These are phyloP conservation scores for Suillus luteus DNA, from an alignment of 768 basidiomycete genomes.

Conservation along the genomic window DNA sequence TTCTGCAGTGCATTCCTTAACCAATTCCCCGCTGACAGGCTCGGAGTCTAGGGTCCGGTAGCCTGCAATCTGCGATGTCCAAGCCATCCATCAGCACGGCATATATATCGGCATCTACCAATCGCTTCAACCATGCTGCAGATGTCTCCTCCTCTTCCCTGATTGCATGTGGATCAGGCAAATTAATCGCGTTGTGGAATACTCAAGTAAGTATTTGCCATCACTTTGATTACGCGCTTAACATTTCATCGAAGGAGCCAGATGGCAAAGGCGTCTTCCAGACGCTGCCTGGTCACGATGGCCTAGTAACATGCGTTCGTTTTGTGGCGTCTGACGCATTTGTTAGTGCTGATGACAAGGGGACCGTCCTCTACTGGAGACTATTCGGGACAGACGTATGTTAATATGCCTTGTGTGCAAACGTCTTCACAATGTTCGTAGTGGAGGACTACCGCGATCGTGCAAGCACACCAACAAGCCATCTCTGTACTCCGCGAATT, in stretches of 20 bases:
- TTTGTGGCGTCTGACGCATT: conserved; percentile 58
- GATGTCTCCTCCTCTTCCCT: conserved; percentile 36
- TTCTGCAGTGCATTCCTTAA: neutral
- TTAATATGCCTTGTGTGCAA: conserved; percentile 2
- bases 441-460: conserved; percentile 54
- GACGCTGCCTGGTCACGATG: conserved; percentile 77
- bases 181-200: conserved; percentile 62
- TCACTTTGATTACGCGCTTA: conserved; percentile 8
- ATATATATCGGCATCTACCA: conserved; percentile 52
- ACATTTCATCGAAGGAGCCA: conserved; percentile 40
- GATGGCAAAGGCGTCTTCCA: conserved; percentile 56
- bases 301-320: conserved; percentile 73
- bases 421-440: conserved; percentile 33
- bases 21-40: neutral
- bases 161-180: conserved; percentile 60
- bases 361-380: conserved; percentile 66
- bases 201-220: conserved; percentile 40
- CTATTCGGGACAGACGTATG: conserved; percentile 34
- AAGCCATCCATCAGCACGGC: conserved; percentile 21
- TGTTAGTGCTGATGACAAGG: conserved; percentile 76
- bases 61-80: conserved; percentile 1
- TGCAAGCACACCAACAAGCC: conserved; percentile 66
- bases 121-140: conserved; percentile 46
- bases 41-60: neutral
- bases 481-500: conserved; percentile 67